Evolutionary conservation across 495 filamentous ascomycete species (phyloP).

Genomic region (Podospora pseudoanserina): DNA sequence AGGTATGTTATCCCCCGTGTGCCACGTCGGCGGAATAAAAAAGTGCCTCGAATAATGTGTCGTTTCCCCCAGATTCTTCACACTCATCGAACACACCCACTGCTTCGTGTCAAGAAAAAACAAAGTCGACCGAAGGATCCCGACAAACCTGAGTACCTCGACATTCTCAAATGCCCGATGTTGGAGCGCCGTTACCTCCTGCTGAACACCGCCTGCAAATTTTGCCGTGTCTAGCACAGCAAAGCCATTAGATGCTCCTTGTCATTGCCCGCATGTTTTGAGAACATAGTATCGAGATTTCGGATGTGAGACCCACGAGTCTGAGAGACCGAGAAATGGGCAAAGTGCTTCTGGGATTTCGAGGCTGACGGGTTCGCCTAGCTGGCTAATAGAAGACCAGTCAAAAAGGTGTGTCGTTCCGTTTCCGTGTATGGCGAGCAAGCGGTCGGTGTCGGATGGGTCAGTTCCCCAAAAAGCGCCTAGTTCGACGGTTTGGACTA

Average conservation of each 20-base stretch:
- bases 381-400: not conserved
- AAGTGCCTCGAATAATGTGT: constrained; percentile 18
- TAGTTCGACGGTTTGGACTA: too few relatives aligned
- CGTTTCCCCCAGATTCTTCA: constrained; percentile 5
- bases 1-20: not conserved
- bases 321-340: too few relatives aligned
- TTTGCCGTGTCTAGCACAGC: not conserved
- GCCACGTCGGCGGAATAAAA: constrained; percentile 22
- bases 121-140: constrained; percentile 5
- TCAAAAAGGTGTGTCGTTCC: not conserved
- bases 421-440: too few relatives aligned
- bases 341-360: not conserved
- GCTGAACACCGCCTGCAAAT: not conserved
- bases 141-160: not conserved
- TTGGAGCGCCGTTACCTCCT: not conserved
- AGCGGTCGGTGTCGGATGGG: too few relatives aligned
- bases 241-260: not conserved
- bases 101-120: constrained; percentile 17
- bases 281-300: not conserved
- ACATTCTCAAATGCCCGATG: not conserved
- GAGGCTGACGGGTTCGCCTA: not conserved
- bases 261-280: not conserved
- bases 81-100: constrained; percentile 19
- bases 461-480: too few relatives aligned
- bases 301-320: too few relatives aligned